Evolutionary conservation across 352 stramenopile species (phyloP), one percentile per base, ranked within the genome.

Genomic region (Pythium diclinum): DNA sequence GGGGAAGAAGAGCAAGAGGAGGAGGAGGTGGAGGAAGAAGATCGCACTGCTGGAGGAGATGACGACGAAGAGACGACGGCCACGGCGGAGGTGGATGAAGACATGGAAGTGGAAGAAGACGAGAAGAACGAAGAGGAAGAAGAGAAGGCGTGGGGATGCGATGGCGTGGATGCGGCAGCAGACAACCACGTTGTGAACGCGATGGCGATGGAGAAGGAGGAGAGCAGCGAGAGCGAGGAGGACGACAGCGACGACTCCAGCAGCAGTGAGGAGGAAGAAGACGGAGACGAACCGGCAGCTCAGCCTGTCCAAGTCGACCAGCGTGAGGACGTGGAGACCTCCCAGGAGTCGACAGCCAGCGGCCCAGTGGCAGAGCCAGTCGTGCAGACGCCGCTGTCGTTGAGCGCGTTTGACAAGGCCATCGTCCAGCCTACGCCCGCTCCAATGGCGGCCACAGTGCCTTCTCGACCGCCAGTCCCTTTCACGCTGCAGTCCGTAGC

Each of bases 271-370:
- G 28, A 28, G 25, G 51, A 38, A 8, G 32, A 57, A 44, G 32
- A n/a, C n/a, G n/a, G n/a, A 6, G 30, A 40, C 11, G 11, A n/a
- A 9, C 25, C 21, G 3, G 36, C 5, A 16, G 23, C 34, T 30
- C 28, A 28, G 25, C 25, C 25, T 28, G 25, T 28, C 25, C 25
- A 11, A 8, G 51, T 28, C 23, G 33, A 56, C 9, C 44, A 38
- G 23, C 33, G 47, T 14, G 56, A 56, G 23, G 56, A 61, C 0
- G 28, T 56, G 17, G 38, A 49, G 32, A 69, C 63, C 0, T 69
- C 63, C 6, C 63, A 69, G 49, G 63, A 69, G 42, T 69, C 63
- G 1, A n/a, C 34, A 32, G 13, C 19, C 42, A 46, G 52, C 19
- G 34, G 19, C 14, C 33, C 16, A 11, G 17, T 32, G 7, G 53